Base-by-base conservation (phyloP, 1,139 yeast species). In the Arxiozyma bovina region DNA sequence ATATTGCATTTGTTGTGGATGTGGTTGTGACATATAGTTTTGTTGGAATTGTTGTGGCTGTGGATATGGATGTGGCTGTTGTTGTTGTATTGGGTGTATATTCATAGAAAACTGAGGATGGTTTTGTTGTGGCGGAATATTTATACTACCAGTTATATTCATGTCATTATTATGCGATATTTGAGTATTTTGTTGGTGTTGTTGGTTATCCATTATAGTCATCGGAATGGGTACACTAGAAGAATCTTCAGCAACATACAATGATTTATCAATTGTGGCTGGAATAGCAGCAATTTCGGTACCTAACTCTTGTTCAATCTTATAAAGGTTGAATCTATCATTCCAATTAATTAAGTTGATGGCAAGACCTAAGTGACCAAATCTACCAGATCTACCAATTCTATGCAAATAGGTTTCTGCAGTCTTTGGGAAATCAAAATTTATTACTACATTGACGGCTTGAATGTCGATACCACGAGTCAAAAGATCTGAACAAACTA, bases 381-480 rank as follows among this genome's bases (percentile, higher is more conserved):
- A 93, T 78, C 99, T 87, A 64, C 99, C 99, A 3, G 97, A 90
- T 77, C 99, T 91, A 78, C 99, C 98, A 67, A 93, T 94, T 80
- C 99, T 87, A 74, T 93, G 99, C 65, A 93, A 80, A 72, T 93
- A 93, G 47, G 98, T 93, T 73, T 93, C 99, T 12, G 98, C 97
- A 56, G 88, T 90, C 73, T 93, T 93, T 58, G 99, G 99, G 83
- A 93, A 93, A 73, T 93, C 99, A 72, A 93, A 94, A 74, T 93
- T 93, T 66, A 93, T 88, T 55, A 93, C 99, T 51, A 93, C 99
- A 68, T 94, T 94, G 61, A 93, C 99, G 15, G 98, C 98, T 73
- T 94, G 99, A 65, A 93, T 93, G 78, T 93, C 99, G 65, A 93
- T 93, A 82, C 99, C 99, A 79, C 99, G 88, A 43, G 99, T 93